Evolutionary conservation across 2,329 filamentous ascomycete species (phyloP).

Genomic region (Pyrenochaeta sp.): DNA sequence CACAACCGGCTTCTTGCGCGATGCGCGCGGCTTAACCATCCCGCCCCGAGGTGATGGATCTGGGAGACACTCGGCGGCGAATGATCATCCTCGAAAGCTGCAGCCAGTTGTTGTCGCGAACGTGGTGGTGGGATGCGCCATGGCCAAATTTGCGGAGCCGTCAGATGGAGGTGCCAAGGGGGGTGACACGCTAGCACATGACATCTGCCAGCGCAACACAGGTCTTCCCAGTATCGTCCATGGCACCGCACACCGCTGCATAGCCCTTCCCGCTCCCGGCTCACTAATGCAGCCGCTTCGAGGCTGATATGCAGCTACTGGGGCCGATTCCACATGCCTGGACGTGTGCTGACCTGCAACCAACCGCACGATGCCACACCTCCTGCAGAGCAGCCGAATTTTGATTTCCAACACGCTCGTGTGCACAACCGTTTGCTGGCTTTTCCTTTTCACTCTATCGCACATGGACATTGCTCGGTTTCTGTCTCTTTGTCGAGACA

Average conservation of each 20-base stretch:
- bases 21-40: constrained; percentile 51
- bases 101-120: constrained; percentile 23
- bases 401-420: constrained; percentile 27
- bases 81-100: constrained; percentile 38
- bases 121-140: neutral
- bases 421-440: constrained; percentile 29
- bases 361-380: constrained; percentile 45
- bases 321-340: constrained; percentile 16
- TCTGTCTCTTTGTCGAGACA: constrained; percentile 21
- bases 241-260: constrained; percentile 10
- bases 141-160: neutral
- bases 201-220: neutral
- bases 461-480: constrained; percentile 12
- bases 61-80: constrained; percentile 20
- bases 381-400: constrained; percentile 38
- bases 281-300: constrained; percentile 21
- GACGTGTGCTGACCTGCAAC: constrained; percentile 23
- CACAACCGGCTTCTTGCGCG: constrained; percentile 48
- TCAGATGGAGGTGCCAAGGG: constrained; percentile 5
- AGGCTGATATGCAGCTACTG: constrained; percentile 35
- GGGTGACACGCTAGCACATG: neutral
- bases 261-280: constrained; percentile 7
- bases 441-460: constrained; percentile 14
- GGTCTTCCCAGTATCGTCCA: neutral
- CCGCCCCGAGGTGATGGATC: constrained; percentile 38